phyloP scores from a whole-genome alignment of 805 yeast species.

The Sugiyamaella floridensis region DNA sequence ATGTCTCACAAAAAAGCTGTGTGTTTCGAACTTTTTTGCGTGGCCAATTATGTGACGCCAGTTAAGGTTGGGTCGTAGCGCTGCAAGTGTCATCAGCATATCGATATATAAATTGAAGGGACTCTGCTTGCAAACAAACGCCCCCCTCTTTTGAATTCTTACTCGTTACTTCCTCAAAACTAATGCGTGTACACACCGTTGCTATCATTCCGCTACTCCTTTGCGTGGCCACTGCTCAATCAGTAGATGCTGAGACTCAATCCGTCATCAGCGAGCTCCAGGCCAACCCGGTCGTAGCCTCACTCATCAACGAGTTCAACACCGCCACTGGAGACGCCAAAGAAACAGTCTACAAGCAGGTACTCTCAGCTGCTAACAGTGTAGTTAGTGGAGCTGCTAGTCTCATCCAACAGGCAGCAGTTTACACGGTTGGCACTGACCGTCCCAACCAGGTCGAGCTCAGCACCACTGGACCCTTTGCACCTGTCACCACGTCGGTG shows the following conservation, averaged over 20 bases:
- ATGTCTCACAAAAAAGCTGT: too few species aligned
- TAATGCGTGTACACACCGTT: not conserved
- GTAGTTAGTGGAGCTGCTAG: slow-evolving; percentile 17
- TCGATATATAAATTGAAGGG: too few species aligned
- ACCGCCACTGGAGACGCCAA: slow-evolving; percentile 14
- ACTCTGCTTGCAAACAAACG: too few species aligned
- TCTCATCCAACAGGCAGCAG: slow-evolving; percentile 11
- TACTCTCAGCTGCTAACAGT: slow-evolving; percentile 16
- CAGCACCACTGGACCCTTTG: not conserved
- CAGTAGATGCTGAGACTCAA: slow-evolving; percentile 4
- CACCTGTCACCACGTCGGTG: not conserved
- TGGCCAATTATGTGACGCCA: too few species aligned
- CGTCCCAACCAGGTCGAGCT: not conserved
- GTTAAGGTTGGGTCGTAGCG: too few species aligned
- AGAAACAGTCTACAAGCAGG: slow-evolving; percentile 7
- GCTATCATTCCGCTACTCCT: not conserved
- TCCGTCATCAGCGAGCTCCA: slow-evolving; percentile 15
- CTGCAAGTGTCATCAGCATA: too few species aligned
- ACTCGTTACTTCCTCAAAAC: too few species aligned
- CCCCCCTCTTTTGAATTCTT: too few species aligned
- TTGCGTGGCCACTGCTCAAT: not conserved
- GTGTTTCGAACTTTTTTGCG: too few species aligned
- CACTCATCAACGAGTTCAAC: slow-evolving; percentile 13
- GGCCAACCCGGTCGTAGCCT: slow-evolving; percentile 5
- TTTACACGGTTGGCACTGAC: slow-evolving; percentile 2